Conservation (phyloP, 2,329 filamentous ascomycete genomes). For the Apiospora koreana region DNA sequence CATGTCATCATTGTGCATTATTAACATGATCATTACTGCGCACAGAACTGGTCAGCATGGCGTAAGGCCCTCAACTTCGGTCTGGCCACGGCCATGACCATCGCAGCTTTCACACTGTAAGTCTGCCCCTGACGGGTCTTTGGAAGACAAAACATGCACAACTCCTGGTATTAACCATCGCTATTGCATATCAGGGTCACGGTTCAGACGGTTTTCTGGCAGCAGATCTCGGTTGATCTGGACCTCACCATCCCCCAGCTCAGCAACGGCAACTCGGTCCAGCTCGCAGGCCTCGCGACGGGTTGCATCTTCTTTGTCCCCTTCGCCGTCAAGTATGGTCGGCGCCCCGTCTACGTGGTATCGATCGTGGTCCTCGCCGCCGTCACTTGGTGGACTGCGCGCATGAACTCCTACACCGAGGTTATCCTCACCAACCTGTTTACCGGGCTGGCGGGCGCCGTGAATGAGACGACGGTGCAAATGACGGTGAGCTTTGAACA, state of each 20-base stretch:
- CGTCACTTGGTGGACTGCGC: slow-evolving; percentile 23
- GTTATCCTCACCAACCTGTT: slow-evolving; percentile 28
- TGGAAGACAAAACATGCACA: no score
- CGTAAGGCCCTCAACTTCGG: slow-evolving; percentile 33
- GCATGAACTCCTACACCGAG: slow-evolving; percentile 24
- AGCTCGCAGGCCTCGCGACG: slow-evolving; percentile 33
- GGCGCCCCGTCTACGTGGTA: slow-evolving; percentile 32
- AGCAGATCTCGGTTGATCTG: slow-evolving; percentile 35
- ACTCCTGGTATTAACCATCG: no score
- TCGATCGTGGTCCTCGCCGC: slow-evolving; percentile 26
- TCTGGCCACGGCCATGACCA: slow-evolving; percentile 27
- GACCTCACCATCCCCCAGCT: slow-evolving; percentile 26
- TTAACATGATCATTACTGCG: background rate
- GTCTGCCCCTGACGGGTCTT: background rate
- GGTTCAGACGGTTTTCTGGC: slow-evolving; percentile 32
- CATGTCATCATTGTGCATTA: no score
- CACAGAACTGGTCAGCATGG: slow-evolving; percentile 32
- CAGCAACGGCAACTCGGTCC: slow-evolving; percentile 28
- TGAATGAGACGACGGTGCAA: slow-evolving; percentile 40
- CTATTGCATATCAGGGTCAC: slow-evolving; percentile 19
- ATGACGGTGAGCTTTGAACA: slow-evolving; percentile 32
- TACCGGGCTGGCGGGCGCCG: slow-evolving; percentile 37
- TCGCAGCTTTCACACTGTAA: slow-evolving; percentile 29
- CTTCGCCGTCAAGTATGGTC: slow-evolving; percentile 35
- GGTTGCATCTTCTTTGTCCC: slow-evolving; percentile 38